Base-by-base conservation (phyloP, 2,329 filamentous ascomycete species). In the Penicillium crustosum region DNA sequence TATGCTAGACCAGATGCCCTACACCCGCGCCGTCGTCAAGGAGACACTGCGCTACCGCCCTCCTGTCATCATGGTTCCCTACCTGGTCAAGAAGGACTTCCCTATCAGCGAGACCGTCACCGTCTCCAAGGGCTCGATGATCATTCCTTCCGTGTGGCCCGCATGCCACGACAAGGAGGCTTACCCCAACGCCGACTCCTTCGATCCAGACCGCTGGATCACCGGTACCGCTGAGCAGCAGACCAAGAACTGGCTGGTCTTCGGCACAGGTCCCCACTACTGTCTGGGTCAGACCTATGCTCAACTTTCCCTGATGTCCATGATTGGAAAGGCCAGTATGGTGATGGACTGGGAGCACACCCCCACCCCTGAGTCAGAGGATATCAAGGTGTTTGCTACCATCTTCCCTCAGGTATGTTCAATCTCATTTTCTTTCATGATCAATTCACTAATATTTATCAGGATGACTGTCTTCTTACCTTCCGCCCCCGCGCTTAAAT, bases 331-430 rank as follows among this genome's bases (percentile, higher is more conserved):
- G 83, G 93, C 92, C 9, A 89, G 90, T 64, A 82, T 96, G 75
- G 82, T 87, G 72, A 82, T 97, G 66, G 87, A 97, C 76, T 97
- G 93, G 93, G 84, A 87, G 74, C 94, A 99, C 76, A 86, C 91
- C 73, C 78, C 91, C 19, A 97, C 94, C 12, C 86, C 89, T 0
- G 71, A 82, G 58, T 96, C 91, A 0, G 94, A 99, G 79, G 88
- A 96, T 77, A 97, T 99, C 77, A 93, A 96, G 81, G 93, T 97
- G 66, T 99, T 97, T 79, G 94, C 94, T 41, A 97, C 92, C 29
- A 96, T 99, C 68, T 99, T 99, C 83, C 94, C 94, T 56, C 89
- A 89, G 89, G 93, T 95, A 58, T 63, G 55, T 42, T 55, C 10
- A 7, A 8, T n/a, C 10, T 59, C 19, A 29, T 53, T 53, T 39